Evolutionary conservation across 2,329 filamentous ascomycete genomes (phyloP).

Genomic region (Xylariaceae sp.): DNA sequence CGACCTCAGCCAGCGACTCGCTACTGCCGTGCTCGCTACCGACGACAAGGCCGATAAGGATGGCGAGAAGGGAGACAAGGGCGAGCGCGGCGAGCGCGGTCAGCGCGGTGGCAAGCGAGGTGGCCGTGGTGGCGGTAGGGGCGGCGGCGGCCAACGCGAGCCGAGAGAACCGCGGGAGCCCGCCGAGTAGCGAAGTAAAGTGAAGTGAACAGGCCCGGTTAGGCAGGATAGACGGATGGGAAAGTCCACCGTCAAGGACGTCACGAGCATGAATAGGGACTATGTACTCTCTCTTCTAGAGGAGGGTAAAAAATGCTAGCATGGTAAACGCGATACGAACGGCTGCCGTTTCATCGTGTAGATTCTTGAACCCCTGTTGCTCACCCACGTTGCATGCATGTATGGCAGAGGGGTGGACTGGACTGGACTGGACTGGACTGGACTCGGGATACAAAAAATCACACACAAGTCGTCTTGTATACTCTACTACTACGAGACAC

Average conservation of each 20-base stretch:
- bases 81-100: slow-evolving; percentile 46
- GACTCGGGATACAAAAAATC: slow-evolving; percentile 6
- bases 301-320: no score
- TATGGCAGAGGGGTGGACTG: no score
- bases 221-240: background rate
- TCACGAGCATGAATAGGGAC: no score
- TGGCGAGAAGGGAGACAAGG: slow-evolving; percentile 47
- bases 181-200: slow-evolving; percentile 17
- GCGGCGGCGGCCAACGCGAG: slow-evolving; percentile 56
- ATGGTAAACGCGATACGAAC: no score
- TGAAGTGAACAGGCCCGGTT: no score
- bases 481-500: background rate
- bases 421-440: no score
- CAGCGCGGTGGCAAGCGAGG: slow-evolving; percentile 42
- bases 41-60: slow-evolving; percentile 50
- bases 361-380: no score
- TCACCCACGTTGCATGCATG: no score
- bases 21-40: slow-evolving; percentile 68
- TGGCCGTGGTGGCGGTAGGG: slow-evolving; percentile 47
- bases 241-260: no score
- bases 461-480: background rate
- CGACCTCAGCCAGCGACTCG: slow-evolving; percentile 92
- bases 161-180: slow-evolving; percentile 44
- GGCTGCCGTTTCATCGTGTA: background rate
- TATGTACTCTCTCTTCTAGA: no score